Percentiles rank a stretch among this genome's conserved stretches.
Conservation (phyloP, 768 basidiomycete genomes). For the Leccinum truebloodii region DNA sequence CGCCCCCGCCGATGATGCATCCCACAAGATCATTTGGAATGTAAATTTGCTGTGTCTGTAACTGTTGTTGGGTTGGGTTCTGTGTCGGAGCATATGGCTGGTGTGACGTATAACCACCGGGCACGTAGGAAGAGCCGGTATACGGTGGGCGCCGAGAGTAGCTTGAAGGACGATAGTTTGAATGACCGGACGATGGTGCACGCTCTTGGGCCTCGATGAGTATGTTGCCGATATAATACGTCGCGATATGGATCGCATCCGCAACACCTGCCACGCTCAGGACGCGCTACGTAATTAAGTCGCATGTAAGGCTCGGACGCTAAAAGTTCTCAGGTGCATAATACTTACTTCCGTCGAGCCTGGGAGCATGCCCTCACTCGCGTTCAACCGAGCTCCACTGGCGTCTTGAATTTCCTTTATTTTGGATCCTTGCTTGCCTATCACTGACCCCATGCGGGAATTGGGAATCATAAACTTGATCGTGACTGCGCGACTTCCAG, state of each 20-base stretch:
- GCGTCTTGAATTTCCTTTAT: conserved; percentile 99
- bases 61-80: conserved; percentile 65
- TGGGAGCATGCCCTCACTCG: conserved; percentile 97
- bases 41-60: conserved; percentile 97
- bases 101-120: conserved; percentile 56
- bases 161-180: conserved; percentile 65
- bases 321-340: neutral
- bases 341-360: conserved; percentile 93
- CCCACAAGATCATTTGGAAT: conserved; percentile 98
- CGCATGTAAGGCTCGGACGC: conserved; percentile 10
- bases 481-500: conserved; percentile 96
- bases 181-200: conserved; percentile 62
- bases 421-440: conserved; percentile 96
- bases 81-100: conserved; percentile 52
- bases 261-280: conserved; percentile 98
- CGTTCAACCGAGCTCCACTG: conserved; percentile 92
- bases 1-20: conserved; percentile 97
- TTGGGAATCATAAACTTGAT: conserved; percentile 99
- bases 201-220: conserved; percentile 91
- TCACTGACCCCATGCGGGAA: conserved; percentile 98
- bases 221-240: conserved; percentile 98
- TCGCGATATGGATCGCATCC: conserved; percentile 98
- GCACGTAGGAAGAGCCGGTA: conserved; percentile 67
- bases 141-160: conserved; percentile 49
- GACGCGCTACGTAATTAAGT: conserved; percentile 66